These are phyloP conservation scores for Pythium guiyangense DNA, from an alignment of 352 stramenopile genomes.

Conservation along the genomic window DNA sequence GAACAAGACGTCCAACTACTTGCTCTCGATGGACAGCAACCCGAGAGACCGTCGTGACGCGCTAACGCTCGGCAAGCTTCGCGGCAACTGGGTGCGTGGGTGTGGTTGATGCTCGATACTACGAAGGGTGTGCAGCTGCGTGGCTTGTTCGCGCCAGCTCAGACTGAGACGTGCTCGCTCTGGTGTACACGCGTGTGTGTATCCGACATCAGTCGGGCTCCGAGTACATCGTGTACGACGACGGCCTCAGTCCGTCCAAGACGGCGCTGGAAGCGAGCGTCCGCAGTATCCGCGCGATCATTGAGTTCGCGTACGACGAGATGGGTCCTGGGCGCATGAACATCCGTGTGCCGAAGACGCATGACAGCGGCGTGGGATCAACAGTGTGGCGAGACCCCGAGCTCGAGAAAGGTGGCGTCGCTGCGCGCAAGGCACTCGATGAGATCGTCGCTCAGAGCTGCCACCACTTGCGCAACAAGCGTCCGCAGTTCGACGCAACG, in stretches of 20 bases:
- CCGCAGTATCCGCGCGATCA: too few species aligned
- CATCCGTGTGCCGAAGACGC: constrained; percentile 33
- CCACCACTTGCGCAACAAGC: constrained; percentile 90
- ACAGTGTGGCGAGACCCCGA: constrained; percentile 28
- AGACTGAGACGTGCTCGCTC: background rate
- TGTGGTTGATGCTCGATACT: background rate
- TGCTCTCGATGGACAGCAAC: constrained; percentile 44
- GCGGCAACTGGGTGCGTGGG: constrained; percentile 42
- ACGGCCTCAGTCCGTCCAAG: constrained; percentile 23
- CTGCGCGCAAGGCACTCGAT: constrained; percentile 28
- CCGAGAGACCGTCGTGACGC: constrained; percentile 29
- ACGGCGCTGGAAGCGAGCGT: too few species aligned
- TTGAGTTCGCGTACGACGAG: too few species aligned
- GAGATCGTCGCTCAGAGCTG: constrained; percentile 34
- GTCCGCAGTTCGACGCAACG: constrained; percentile 44
- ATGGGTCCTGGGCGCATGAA: too few species aligned
- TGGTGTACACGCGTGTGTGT: too few species aligned
- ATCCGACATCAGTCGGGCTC: constrained; percentile 31
- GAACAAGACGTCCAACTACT: constrained; percentile 60
- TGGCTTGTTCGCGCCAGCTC: too few species aligned
- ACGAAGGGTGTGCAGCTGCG: too few species aligned
- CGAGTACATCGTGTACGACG: constrained; percentile 54
- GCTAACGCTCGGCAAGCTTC: constrained; percentile 51
- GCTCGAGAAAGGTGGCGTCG: constrained; percentile 3
- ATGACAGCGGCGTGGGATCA: constrained; percentile 15